phyloP scores from a whole-genome alignment of 2,329 filamentous ascomycete species.

The Botrytis pseudocinerea region DNA sequence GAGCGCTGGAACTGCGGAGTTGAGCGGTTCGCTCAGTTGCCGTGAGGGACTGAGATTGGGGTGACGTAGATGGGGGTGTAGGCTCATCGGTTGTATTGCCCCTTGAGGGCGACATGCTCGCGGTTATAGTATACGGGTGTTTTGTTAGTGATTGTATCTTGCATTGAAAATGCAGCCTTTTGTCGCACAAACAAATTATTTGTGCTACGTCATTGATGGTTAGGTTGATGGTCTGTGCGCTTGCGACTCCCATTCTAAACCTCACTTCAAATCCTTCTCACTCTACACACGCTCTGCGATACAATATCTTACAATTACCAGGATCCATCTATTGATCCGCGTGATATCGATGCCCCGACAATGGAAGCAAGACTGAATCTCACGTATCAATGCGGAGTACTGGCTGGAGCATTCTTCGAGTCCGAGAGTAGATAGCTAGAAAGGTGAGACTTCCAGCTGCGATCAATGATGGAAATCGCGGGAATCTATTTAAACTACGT shows the following conservation, averaged over 20 bases:
- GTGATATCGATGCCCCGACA: no score
- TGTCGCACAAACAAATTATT: not conserved
- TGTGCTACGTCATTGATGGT: conserved; percentile 19
- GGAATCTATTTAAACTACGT: no score
- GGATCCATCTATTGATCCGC: not conserved
- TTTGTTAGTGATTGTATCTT: not conserved
- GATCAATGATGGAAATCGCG: not conserved
- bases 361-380: not conserved
- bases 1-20: conserved; percentile 36
- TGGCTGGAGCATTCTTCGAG: not conserved
- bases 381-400: not conserved
- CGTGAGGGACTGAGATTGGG: conserved; percentile 9
- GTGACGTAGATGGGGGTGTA: not conserved
- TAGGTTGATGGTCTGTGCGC: conserved; percentile 10
- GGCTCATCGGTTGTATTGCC: conserved; percentile 8
- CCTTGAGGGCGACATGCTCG: conserved; percentile 32
- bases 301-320: not conserved
- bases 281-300: not conserved
- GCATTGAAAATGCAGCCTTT: not conserved
- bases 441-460: not conserved
- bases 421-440: not conserved
- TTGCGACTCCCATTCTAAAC: not conserved
- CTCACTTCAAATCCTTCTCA: not conserved
- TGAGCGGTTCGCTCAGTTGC: conserved; percentile 36
- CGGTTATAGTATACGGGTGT: not conserved